These are phyloP conservation scores for Penicillium thymicola DNA, from an alignment of 2,329 filamentous ascomycete species.

Conservation along the genomic window DNA sequence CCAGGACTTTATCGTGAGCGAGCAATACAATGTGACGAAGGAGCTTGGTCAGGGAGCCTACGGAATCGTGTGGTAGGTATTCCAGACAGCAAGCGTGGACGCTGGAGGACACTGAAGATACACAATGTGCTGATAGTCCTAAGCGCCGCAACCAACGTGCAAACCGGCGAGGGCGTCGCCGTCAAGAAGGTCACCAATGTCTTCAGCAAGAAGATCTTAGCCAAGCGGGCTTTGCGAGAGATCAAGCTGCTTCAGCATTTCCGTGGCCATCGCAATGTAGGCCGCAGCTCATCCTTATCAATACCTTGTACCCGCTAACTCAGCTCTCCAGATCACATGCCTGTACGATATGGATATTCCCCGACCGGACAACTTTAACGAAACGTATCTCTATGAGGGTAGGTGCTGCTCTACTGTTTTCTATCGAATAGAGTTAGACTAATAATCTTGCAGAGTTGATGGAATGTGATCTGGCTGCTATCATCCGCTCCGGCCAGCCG, in stretches of 20 bases:
- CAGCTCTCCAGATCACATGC: slow-evolving; percentile 76
- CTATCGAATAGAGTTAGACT: slow-evolving; percentile 2
- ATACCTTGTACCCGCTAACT: slow-evolving; percentile 36
- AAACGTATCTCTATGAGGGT: slow-evolving; percentile 99
- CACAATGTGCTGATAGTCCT: background rate
- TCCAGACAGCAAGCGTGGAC: background rate
- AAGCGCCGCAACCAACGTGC: slow-evolving; percentile 87
- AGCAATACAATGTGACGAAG: slow-evolving; percentile 97
- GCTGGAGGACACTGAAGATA: background rate
- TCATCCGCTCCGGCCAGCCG: slow-evolving; percentile 94
- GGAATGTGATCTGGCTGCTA: slow-evolving; percentile 97
- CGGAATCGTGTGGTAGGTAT: slow-evolving; percentile 87
- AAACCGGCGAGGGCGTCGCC: slow-evolving; percentile 88
- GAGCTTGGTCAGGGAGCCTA: slow-evolving; percentile 97
- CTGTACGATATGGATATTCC: slow-evolving; percentile 99
- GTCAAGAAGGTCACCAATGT: slow-evolving; percentile 99
- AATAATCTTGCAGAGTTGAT: slow-evolving; percentile 70
- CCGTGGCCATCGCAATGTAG: slow-evolving; percentile 79
- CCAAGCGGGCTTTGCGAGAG: slow-evolving; percentile 94
- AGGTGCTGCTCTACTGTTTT: slow-evolving; percentile 27
- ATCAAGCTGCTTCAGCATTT: slow-evolving; percentile 99
- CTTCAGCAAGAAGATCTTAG: slow-evolving; percentile 99
- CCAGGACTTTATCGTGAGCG: slow-evolving; percentile 98
- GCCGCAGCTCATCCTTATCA: slow-evolving; percentile 30
- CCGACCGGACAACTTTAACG: slow-evolving; percentile 95